These are phyloP conservation scores for Lentinula lateritia DNA, from an alignment of 768 basidiomycete species.

Conservation along the genomic window DNA sequence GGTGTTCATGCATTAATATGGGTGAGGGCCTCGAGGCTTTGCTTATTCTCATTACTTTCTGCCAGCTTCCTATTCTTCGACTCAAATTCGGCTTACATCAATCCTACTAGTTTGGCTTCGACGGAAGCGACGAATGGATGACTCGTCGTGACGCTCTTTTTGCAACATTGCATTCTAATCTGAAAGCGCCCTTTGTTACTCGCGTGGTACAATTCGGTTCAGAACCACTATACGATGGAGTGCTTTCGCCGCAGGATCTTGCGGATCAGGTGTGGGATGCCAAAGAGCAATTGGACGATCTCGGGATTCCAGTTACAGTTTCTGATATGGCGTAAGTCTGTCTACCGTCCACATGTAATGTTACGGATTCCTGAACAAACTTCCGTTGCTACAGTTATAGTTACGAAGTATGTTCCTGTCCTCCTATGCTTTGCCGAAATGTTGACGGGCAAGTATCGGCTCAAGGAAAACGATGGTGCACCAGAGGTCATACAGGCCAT, in stretches of 20 bases:
- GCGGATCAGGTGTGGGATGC: conserved; percentile 44
- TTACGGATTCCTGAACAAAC: too few relatives aligned
- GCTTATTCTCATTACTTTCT: not conserved
- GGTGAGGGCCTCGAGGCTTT: conserved; percentile 22
- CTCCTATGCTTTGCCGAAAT: not conserved
- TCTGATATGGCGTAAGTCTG: conserved; percentile 56
- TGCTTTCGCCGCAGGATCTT: conserved; percentile 42
- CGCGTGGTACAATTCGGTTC: conserved; percentile 67
- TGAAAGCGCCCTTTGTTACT: conserved; percentile 59
- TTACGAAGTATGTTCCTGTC: conserved; percentile 36
- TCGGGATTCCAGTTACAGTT: conserved; percentile 65
- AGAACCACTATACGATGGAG: conserved; percentile 60
- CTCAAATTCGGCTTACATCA: not conserved
- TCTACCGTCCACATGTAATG: too few relatives aligned
- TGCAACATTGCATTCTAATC: conserved; percentile 47
- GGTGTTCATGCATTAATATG: conserved; percentile 51
- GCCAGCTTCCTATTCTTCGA: not conserved
- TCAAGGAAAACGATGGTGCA: not conserved
- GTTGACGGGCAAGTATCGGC: not conserved
- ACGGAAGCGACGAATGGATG: conserved; percentile 44
- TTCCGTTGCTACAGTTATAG: conserved; percentile 8
- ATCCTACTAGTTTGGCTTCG: conserved; percentile 39
- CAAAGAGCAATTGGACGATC: conserved; percentile 41
- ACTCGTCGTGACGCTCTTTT: conserved; percentile 49
- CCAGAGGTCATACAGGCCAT: conserved; percentile 38